These are phyloP conservation scores for Cardamine chenopodiifolia DNA, from an alignment of 345 rosid genomes.

Conservation along the genomic window DNA sequence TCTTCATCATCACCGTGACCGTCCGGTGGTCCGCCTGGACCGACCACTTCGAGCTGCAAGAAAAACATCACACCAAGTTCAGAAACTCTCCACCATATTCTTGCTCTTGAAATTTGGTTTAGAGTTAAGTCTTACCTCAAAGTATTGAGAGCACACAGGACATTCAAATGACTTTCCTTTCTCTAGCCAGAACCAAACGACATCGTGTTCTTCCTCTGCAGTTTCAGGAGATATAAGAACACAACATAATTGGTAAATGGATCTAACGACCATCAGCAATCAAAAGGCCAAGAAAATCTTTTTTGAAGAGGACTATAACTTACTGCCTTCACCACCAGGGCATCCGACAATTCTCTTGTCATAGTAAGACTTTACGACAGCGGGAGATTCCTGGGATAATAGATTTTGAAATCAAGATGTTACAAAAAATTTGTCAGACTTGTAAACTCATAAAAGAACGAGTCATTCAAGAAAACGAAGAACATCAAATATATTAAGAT, in stretches of 20 bases:
- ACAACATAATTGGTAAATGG: not conserved
- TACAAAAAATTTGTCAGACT: not conserved
- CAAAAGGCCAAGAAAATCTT: not conserved
- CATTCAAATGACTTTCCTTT: conserved; percentile 81
- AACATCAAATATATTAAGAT: not conserved
- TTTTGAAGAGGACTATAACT: conserved; percentile 10
- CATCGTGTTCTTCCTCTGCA: conserved; percentile 89
- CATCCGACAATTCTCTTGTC: conserved; percentile 90
- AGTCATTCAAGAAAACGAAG: not conserved
- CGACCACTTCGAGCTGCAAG: conserved; percentile 69
- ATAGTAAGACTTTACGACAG: conserved; percentile 68
- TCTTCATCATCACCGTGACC: conserved; percentile 58
- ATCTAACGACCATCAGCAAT: not conserved
- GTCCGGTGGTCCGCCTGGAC: conserved; percentile 83
- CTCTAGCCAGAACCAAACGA: conserved; percentile 94
- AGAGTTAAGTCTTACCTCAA: conserved; percentile 47
- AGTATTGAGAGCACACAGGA: conserved; percentile 78
- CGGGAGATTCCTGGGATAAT: conserved; percentile 66
- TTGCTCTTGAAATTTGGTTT: not conserved
- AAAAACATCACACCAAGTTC: not conserved
- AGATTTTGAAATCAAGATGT: conserved; percentile 7
- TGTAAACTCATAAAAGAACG: not conserved
- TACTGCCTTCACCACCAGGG: conserved; percentile 88
- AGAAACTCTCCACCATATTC: not conserved
- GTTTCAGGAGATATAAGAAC: not conserved